phyloP scores from a whole-genome alignment of 768 basidiomycete genomes.

The Hypholoma sublateritium region DNA sequence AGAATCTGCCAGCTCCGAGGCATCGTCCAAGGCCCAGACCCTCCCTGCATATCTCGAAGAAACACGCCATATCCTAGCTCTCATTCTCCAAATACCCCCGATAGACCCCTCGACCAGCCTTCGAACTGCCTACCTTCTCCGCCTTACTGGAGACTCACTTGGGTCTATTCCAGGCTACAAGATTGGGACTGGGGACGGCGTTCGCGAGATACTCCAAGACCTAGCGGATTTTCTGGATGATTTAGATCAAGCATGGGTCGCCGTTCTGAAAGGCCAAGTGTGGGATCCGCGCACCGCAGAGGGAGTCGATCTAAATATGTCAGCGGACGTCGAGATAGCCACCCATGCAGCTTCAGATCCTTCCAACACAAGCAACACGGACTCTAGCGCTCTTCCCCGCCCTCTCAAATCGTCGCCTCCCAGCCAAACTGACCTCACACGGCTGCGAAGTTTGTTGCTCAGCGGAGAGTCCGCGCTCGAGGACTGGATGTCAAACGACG shows the following conservation, averaged over 20 bases:
- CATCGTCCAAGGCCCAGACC: conserved; percentile 53
- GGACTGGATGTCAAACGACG: conserved; percentile 79
- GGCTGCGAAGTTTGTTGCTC: conserved; percentile 67
- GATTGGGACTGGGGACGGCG: conserved; percentile 30
- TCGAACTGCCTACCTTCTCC: conserved; percentile 66
- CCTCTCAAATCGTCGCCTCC: conserved; percentile 43
- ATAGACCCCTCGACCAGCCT: conserved; percentile 68
- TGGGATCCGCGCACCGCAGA: conserved; percentile 56
- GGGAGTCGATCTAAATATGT: conserved; percentile 38
- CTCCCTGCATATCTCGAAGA: conserved; percentile 60
- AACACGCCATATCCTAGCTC: conserved; percentile 51
- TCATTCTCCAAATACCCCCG: conserved; percentile 76
- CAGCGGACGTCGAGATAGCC: conserved; percentile 22
- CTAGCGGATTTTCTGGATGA: conserved; percentile 70
- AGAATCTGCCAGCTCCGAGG: conserved; percentile 39
- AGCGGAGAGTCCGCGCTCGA: conserved; percentile 60
- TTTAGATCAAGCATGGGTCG: conserved; percentile 73
- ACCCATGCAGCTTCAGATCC: neutral
- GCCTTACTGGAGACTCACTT: conserved; percentile 68
- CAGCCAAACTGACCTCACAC: conserved; percentile 70
- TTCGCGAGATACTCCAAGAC: conserved; percentile 36
- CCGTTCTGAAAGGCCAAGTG: conserved; percentile 59
- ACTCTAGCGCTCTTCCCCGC: conserved; percentile 10
- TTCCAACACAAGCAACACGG: conserved; percentile 9
- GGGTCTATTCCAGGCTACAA: conserved; percentile 61